Evolutionary conservation across 441 rosid genomes (phyloP), one percentile per base, ranked within the genome.

Genomic region (Gossypium lobatum): DNA sequence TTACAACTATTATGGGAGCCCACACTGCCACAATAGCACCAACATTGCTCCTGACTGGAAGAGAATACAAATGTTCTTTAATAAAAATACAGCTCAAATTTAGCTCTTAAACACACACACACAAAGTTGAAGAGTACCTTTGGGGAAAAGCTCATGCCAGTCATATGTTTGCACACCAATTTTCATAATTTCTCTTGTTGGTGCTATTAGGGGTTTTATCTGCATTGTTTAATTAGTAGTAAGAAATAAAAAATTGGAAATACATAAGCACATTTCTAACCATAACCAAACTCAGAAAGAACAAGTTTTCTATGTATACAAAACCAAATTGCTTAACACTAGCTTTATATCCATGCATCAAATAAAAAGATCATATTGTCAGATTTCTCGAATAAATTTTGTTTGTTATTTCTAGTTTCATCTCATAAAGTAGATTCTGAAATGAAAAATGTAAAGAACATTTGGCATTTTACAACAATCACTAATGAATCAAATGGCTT

Each of bases 1-100:
- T 95, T 79, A 95, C 99, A 78, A 95, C 87, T 75, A 91, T 87
- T 75, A 95, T 88, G n/a, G 99, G 99, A 78, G 97, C 84, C 99
- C 99, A 95, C 75, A 93, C 90, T 53, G 99, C 99, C 73, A 87
- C 85, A 77, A 95, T 88, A 31, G 98, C 97, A 80, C 95, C 98
- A 59, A 87, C 92, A 86, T 95, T 95, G 70, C 87, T 95, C 83
- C 88, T 88, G 67, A 90, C 99, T 95, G 83, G 66, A 78, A 74
- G 20, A 80, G 53, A 46, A 72, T 73, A 75, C 52, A n/a, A 25
- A 42, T 50, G 25, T 26, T 79, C 39, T 2, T 73, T 14, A 76
- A 74, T 53, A 63, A 3, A 16, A 76, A 64, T 31, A 55, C 4
- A 60, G 53, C 10, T 45, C 52, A 34, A 50, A 1, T 8, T 11